Evolutionary conservation across 2,329 filamentous ascomycete species (phyloP).

Genomic region (Colletotrichum paranaense): DNA sequence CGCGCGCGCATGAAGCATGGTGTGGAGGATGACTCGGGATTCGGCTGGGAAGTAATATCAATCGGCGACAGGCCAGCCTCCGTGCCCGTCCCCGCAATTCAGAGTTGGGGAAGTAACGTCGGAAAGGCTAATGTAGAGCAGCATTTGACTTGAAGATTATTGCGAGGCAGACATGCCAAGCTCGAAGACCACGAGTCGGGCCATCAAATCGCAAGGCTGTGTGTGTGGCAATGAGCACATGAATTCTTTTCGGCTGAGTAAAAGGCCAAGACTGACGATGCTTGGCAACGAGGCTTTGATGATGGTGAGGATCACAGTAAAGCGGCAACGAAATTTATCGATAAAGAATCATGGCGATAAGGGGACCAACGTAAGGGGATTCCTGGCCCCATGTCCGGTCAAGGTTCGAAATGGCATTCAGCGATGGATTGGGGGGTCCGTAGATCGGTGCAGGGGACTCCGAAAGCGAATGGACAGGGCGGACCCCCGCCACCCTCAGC

Average conservation of each 20-base stretch:
- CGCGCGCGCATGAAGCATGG: constrained; percentile 19
- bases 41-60: constrained; percentile 12
- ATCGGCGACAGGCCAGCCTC: constrained; percentile 9
- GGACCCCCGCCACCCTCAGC: constrained; percentile 6
- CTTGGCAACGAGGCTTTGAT: background rate
- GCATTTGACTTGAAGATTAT: background rate
- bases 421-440: constrained; percentile 23
- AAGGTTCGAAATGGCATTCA: constrained; percentile 11
- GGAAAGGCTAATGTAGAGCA: background rate
- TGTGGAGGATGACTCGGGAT: constrained; percentile 26
- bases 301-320: background rate
- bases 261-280: background rate
- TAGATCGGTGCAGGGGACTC: constrained; percentile 30
- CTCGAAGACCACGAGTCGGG: background rate
- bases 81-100: constrained; percentile 24
- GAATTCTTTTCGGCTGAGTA: background rate
- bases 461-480: constrained; percentile 20
- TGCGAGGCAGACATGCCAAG: background rate
- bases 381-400: constrained; percentile 9
- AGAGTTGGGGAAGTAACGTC: constrained; percentile 14
- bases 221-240: background rate
- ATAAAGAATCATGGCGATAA: background rate
- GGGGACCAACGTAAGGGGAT: background rate
- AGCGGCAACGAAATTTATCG: background rate
- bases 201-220: background rate